Evolutionary conservation across 2,329 filamentous ascomycete species (phyloP), one percentile per base, ranked within the genome.

Genomic region (Verticillium klebahnii): DNA sequence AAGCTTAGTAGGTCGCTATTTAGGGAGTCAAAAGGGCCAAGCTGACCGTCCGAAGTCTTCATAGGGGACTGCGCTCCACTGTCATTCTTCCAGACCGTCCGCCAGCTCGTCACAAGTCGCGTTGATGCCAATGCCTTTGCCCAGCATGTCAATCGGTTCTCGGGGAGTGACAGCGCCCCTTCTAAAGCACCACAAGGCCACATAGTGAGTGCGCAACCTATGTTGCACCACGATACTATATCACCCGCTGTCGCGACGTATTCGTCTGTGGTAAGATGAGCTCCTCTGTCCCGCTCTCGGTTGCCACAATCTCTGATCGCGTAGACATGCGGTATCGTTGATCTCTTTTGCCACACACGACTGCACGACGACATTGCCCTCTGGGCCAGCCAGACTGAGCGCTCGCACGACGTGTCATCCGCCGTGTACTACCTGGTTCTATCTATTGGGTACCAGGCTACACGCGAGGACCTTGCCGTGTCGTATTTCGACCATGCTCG

Each of bases 61-160:
- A 81, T 85, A 29, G 82, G 82, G 5, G 82, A 85, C 67, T 85
- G 82, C 65, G 82, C 82, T 5, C 82, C 82, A 0, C 70, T 85
- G 23, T 85, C 82, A 0, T 81, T 85, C 63, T 85, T 85, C 65
- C 82, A 84, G 65, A 83, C 81, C 0, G 78, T 85, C 7, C 75
- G 82, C 2, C 78, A 82, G 65, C 75, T 85, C 19, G 81, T 85
- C 25, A 82, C 78, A 0, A 77, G 74, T 0, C 72, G 77, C 6
- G 77, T 84, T 37, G 81, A 82, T 19, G 74, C 77, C 14, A 74
- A 79, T 56, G 82, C 81, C 1, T 84, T 85, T 63, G 78, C 81
- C 1, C 80, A 82, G 0, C 78, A 83, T 62, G 80, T 79, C 2
- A 81, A 77, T 60, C 79, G 78, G 8, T 80, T 79, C 63, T 83